Evolutionary conservation across 1,139 yeast genomes (phyloP).

Genomic region (Lodderomyces theae): DNA sequence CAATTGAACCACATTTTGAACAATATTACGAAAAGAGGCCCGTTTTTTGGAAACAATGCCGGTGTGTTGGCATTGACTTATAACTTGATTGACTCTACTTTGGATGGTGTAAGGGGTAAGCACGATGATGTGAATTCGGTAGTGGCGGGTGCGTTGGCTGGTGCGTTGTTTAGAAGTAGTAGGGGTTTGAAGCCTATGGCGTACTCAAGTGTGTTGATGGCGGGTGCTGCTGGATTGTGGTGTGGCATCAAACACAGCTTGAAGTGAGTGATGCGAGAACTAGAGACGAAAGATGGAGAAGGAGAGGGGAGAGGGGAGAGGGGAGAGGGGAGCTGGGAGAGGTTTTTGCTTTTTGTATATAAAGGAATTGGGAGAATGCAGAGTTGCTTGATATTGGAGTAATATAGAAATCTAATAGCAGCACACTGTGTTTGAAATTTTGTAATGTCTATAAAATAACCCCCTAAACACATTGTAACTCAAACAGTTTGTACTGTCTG

Average conservation of each 20-base stretch:
- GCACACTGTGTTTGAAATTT: no score
- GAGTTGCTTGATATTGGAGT: no score
- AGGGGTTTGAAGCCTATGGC: constrained; percentile 87
- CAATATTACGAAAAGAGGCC: constrained; percentile 93
- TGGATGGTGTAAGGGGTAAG: constrained; percentile 79
- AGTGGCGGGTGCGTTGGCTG: constrained; percentile 87
- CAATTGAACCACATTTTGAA: constrained; percentile 86
- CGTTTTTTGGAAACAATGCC: constrained; percentile 89
- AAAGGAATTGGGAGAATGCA: no score
- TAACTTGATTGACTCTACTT: constrained; percentile 75
- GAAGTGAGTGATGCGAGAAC: background rate
- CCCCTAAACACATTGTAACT: background rate
- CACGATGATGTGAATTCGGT: constrained; percentile 85
- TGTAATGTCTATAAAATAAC: background rate
- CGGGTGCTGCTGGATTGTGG: constrained; percentile 92
- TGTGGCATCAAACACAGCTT: constrained; percentile 65
- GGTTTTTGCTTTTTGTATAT: background rate
- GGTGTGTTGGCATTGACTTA: constrained; percentile 91
- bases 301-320: background rate
- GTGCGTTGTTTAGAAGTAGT: constrained; percentile 86
- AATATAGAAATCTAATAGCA: no score
- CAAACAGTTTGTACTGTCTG: background rate
- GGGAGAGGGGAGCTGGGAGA: background rate
- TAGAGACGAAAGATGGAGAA: no score
- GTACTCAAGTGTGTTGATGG: constrained; percentile 79